Percentiles rank a stretch among this genome's conserved stretches.
These are phyloP conservation scores for Vitis labrusca DNA, from an alignment of 164 flowering plant species.

Conservation along the genomic window DNA sequence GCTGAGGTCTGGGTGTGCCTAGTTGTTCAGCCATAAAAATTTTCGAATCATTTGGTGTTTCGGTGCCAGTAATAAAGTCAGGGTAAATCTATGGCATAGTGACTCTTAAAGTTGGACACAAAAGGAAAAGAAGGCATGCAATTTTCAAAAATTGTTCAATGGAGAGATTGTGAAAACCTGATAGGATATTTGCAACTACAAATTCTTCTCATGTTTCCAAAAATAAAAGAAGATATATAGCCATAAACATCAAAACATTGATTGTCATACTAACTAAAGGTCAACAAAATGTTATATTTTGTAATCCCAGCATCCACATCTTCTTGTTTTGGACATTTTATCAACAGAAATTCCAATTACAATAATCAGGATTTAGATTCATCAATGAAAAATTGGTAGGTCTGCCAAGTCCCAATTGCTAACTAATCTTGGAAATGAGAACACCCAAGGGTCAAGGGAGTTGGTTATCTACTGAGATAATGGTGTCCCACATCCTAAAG, in stretches of 20 bases:
- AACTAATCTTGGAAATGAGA: conserved; percentile 12
- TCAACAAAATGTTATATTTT: too few species aligned
- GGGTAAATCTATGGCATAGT: not conserved
- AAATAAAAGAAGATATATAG: too few species aligned
- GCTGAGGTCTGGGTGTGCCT: conserved; percentile 83
- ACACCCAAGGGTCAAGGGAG: conserved; percentile 27
- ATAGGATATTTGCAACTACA: too few species aligned
- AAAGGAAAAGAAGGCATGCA: not conserved
- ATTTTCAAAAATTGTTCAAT: too few species aligned
- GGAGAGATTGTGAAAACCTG: too few species aligned
- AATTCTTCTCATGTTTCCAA: too few species aligned
- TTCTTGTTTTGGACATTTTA: not conserved
- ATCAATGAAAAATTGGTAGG: conserved; percentile 13
- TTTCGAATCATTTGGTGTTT: not conserved
- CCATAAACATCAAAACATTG: too few species aligned
- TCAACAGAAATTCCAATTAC: not conserved
- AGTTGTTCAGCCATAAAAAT: conserved; percentile 8
- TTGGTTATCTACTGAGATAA: conserved; percentile 35
- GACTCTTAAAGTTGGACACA: not conserved
- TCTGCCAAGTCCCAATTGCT: conserved; percentile 21
- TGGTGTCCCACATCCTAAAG: conserved; percentile 21
- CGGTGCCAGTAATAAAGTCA: not conserved
- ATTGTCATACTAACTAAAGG: too few species aligned
- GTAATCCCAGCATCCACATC: too few species aligned
- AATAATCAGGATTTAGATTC: not conserved